Evolutionary conservation across 2,329 filamentous ascomycete genomes (phyloP), one percentile per base, ranked within the genome.

Genomic region (Harringtonia aguacate): DNA sequence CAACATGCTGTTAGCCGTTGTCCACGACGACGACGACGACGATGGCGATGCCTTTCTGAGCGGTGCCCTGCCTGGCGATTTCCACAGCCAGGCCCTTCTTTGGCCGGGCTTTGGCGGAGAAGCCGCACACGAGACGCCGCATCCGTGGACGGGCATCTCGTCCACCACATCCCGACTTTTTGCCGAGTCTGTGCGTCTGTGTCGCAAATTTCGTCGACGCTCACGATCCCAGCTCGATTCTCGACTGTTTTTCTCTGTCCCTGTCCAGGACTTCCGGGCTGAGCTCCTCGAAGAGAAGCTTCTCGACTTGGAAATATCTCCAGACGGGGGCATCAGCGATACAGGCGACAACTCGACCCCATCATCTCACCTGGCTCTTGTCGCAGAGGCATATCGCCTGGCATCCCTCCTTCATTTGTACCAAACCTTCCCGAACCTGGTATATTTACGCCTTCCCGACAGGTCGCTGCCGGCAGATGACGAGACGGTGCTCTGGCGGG

Each of bases 101-200:
- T 27, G 3, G 8, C 21, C 15, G 4, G 20, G 35, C 20, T 2
- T 18, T n/a, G 33, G 13, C 7, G 13, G 3, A 9, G 20, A 22
- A 6, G 39, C 10, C 21, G 21, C 18, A 14, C 20, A 45, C n/a
- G 36, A 29, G 3, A 22, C 30, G 5, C 56, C 56, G 1, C 62
- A 65, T 44, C 62, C 62, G 0, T 65, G 62, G 62, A 65, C 62
- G 0, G 62, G 62, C 0, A 55, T 64, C 1, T 64, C 62, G 0
- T 55, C 58, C 0, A 48, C 50, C 0, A 52, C 61, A 0, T 59
- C 59, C 0, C 51, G 53, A 1, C 46, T 65, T 1, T 58, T 65
- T 7, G 56, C 57, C 0, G 53, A 56, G 13, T 55, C 58, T 0
- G 50, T 65, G 21, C 48, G 55, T 1, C 52, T 65, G 1, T 65